Percentiles rank a stretch among this genome's conserved stretches.
Conservation (phyloP, 805 yeast genomes). For the Geotrichum ghanense region DNA sequence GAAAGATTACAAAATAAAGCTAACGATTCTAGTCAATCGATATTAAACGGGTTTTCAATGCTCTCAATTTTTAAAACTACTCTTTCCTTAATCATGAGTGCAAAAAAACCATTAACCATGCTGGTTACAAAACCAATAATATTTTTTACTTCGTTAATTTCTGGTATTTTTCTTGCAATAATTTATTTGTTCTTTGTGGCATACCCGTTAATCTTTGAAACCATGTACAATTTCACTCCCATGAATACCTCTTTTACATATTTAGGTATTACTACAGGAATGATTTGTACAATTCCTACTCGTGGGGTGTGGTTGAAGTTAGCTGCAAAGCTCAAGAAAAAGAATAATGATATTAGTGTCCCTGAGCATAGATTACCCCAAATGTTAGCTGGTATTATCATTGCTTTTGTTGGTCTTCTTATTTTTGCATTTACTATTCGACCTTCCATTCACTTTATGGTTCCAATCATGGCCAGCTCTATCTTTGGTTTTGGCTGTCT, state of each 20-base stretch:
- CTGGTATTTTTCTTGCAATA: conserved; percentile 46
- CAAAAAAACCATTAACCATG: conserved; percentile 41
- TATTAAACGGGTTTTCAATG: conserved; percentile 29
- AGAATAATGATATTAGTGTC: conserved; percentile 29
- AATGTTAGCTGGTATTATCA: conserved; percentile 38
- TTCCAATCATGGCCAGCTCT: conserved; percentile 54
- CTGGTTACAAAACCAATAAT: conserved; percentile 45
- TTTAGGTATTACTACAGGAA: conserved; percentile 53
- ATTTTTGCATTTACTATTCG: conserved; percentile 43
- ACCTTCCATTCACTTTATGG: conserved; percentile 36
- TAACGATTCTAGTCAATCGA: conserved; percentile 37
- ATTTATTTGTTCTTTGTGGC: conserved; percentile 51
- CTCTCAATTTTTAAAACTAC: conserved; percentile 30
- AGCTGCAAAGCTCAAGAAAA: conserved; percentile 31
- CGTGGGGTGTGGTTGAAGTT: conserved; percentile 12
- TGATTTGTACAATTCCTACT: conserved; percentile 42
- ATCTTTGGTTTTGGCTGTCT: conserved; percentile 28
- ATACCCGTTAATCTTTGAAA: conserved; percentile 42
- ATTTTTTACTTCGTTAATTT: conserved; percentile 40
- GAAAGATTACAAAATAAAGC: conserved; percentile 17
- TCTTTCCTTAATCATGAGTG: conserved; percentile 32
- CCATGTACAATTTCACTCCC: conserved; percentile 35
- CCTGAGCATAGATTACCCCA: conserved; percentile 44
- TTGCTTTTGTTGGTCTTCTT: conserved; percentile 37
- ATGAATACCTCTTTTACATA: conserved; percentile 52